Evolutionary conservation across 208 protist genomes (phyloP).

Genomic region (Wallacemonas rigidus): DNA sequence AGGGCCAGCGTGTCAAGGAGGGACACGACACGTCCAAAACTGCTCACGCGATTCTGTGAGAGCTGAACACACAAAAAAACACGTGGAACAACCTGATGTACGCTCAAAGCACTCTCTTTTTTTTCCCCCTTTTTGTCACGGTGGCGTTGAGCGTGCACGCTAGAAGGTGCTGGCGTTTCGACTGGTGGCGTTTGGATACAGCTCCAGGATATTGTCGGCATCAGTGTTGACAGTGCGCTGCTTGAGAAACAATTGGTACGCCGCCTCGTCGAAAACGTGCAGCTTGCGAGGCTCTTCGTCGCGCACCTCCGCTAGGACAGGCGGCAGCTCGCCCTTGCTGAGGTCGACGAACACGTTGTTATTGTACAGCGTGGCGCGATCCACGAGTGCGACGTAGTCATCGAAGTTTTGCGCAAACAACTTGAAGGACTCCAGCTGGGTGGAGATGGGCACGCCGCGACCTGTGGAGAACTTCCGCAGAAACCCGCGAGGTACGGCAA

Average conservation of each 20-base stretch:
- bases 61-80: no score
- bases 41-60: no score
- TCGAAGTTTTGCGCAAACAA: conserved; percentile 86
- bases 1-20: no score
- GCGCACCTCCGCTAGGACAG: conserved; percentile 53
- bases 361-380: conserved; percentile 78
- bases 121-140: no score
- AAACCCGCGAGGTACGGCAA: conserved; percentile 84
- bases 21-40: no score
- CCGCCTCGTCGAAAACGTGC: conserved; percentile 58
- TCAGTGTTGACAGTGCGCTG: conserved; percentile 69
- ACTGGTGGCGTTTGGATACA: conserved; percentile 37
- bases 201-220: conserved; percentile 61
- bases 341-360: conserved; percentile 89
- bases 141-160: no score
- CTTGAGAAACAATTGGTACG: conserved; percentile 68
- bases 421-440: conserved; percentile 85
- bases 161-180: no score
- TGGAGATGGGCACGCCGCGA: conserved; percentile 74
- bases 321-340: conserved; percentile 78
- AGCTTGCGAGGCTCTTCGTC: conserved; percentile 25
- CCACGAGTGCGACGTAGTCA: conserved; percentile 58
- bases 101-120: no score
- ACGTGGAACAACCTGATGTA: no score
- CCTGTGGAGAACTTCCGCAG: conserved; percentile 83